phyloP scores from a whole-genome alignment of 441 rosid species.

The Theobroma grandiflorum region DNA sequence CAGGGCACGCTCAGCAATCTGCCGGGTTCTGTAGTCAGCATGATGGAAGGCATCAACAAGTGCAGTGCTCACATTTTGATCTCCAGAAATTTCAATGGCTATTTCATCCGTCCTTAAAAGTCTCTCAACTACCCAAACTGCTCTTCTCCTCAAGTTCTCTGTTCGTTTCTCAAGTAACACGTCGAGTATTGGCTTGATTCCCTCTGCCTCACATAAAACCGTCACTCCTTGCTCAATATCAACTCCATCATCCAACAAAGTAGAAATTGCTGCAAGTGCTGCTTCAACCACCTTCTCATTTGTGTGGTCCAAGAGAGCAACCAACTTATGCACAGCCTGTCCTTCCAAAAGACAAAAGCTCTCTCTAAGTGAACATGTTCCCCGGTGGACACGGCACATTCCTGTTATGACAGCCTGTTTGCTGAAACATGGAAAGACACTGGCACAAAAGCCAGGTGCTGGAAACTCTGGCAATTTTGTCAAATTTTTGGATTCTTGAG shows the following conservation, averaged over 20 bases:
- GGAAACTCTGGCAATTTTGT: constrained; percentile 80
- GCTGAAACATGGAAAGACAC: constrained; percentile 79
- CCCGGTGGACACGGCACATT: constrained; percentile 81
- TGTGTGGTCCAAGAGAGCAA: constrained; percentile 85
- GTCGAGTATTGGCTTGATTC: constrained; percentile 63
- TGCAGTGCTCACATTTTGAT: constrained; percentile 78
- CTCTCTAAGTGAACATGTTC: constrained; percentile 79
- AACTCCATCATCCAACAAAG: constrained; percentile 79
- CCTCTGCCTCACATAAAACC: constrained; percentile 71
- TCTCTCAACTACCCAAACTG: constrained; percentile 94
- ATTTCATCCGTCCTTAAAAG: constrained; percentile 82
- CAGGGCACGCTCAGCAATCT: constrained; percentile 91
- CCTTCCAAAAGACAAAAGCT: constrained; percentile 89
- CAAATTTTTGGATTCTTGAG: constrained; percentile 71
- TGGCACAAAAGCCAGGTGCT: constrained; percentile 57
- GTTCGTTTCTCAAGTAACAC: constrained; percentile 71
- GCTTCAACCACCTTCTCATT: constrained; percentile 91
- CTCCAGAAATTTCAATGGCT: constrained; percentile 76
- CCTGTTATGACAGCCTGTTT: constrained; percentile 72
- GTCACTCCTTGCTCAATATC: constrained; percentile 79
- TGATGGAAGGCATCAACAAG: constrained; percentile 96
- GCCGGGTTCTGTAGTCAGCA: constrained; percentile 84
- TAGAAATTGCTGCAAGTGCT: constrained; percentile 86
- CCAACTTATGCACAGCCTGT: constrained; percentile 82
- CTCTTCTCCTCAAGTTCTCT: constrained; percentile 74